phyloP scores from a whole-genome alignment of 768 basidiomycete species.

The Pleurotus cornucopiae region DNA sequence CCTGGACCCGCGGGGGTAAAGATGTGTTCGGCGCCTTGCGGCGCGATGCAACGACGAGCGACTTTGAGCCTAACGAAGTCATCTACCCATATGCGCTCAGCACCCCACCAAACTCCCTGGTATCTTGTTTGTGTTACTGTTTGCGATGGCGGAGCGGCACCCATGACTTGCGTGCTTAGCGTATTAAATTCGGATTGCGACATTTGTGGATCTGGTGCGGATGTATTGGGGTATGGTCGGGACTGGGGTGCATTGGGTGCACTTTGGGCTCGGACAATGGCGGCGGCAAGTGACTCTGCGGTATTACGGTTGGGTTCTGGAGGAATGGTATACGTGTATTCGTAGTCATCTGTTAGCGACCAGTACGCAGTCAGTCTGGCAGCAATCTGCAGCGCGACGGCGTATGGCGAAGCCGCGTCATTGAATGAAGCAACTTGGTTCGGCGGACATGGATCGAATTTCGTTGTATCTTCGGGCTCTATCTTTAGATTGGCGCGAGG shows the following conservation, averaged over 20 bases:
- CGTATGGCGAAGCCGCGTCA: constrained; percentile 58
- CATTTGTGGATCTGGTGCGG: constrained; percentile 15
- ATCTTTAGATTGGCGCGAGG: constrained; percentile 41
- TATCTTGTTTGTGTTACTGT: constrained; percentile 51
- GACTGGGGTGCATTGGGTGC: constrained; percentile 35
- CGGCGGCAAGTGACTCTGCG: constrained; percentile 14
- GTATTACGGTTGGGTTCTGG: constrained; percentile 12
- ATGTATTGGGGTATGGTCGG: constrained; percentile 12
- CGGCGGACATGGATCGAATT: constrained; percentile 50
- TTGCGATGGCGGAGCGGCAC: constrained; percentile 19
- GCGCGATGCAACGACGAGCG: constrained; percentile 62
- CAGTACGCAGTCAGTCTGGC: constrained; percentile 59
- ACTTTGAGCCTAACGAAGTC: constrained; percentile 80
- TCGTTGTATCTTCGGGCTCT: constrained; percentile 30
- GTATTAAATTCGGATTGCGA: constrained; percentile 19
- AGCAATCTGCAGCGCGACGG: constrained; percentile 70
- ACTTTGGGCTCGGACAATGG: constrained; percentile 41
- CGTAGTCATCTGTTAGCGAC: constrained; percentile 73
- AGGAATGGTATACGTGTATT: constrained; percentile 47
- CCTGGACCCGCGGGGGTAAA: constrained; percentile 59
- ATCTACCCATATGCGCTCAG: constrained; percentile 83
- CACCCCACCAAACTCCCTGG: constrained; percentile 88
- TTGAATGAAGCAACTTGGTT: constrained; percentile 31
- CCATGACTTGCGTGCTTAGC: constrained; percentile 19
- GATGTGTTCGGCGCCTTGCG: constrained; percentile 57